Percentiles rank a stretch among this genome's conserved stretches.
These are phyloP conservation scores for Pichia scutulata DNA, from an alignment of 805 yeast species.

Conservation along the genomic window DNA sequence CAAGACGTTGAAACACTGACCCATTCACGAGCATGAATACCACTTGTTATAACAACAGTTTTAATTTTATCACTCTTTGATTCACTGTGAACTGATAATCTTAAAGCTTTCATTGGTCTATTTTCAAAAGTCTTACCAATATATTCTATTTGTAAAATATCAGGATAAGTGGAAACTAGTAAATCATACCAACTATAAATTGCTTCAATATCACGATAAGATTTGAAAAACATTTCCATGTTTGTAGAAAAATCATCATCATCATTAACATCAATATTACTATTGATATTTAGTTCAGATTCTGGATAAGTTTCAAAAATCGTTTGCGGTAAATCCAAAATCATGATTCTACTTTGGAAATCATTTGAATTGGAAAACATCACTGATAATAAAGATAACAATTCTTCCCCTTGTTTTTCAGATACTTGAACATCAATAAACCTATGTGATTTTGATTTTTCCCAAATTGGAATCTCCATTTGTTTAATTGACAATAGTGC, in stretches of 20 bases:
- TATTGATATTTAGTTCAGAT: neutral
- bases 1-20: constrained; percentile 64
- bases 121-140: constrained; percentile 76
- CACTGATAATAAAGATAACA: constrained; percentile 13
- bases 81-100: constrained; percentile 43
- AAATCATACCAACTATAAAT: constrained; percentile 68
- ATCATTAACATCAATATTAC: neutral
- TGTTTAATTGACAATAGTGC: constrained; percentile 19
- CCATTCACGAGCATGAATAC: constrained; percentile 91
- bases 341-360: constrained; percentile 34
- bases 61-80: constrained; percentile 31
- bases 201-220: constrained; percentile 58
- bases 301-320: constrained; percentile 49
- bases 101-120: constrained; percentile 59
- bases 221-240: constrained; percentile 57
- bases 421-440: constrained; percentile 41
- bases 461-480: constrained; percentile 40
- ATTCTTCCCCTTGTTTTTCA: constrained; percentile 15
- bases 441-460: constrained; percentile 28
- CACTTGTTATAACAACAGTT: constrained; percentile 74
- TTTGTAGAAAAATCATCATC: constrained; percentile 6
- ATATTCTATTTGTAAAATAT: constrained; percentile 51
- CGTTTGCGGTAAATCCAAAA: constrained; percentile 50
- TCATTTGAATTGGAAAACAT: constrained; percentile 7
- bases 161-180: constrained; percentile 54